phyloP scores from a whole-genome alignment of 768 basidiomycete species.

The Cyclocybe cylindracea region DNA sequence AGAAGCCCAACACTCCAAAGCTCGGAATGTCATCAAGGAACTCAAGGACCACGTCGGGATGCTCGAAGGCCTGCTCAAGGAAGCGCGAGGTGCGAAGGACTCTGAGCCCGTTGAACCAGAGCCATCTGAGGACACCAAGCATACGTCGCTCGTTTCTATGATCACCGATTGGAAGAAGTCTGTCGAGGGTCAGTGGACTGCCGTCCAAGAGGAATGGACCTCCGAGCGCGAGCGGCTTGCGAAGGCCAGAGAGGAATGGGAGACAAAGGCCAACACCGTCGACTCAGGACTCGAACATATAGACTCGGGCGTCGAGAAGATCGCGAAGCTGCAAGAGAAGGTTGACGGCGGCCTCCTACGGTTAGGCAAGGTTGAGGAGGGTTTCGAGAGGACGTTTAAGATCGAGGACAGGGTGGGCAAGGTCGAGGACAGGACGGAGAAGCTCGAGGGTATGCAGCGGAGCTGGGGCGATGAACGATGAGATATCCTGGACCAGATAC shows the following conservation, averaged over 20 bases:
- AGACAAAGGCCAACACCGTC: constrained; percentile 27
- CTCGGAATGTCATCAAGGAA: constrained; percentile 70
- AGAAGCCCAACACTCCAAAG: constrained; percentile 75
- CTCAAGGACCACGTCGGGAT: constrained; percentile 68
- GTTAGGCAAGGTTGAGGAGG: too few species aligned
- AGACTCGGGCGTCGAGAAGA: constrained; percentile 33
- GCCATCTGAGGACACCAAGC: not conserved
- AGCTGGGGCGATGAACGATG: not conserved
- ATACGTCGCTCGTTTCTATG: constrained; percentile 46
- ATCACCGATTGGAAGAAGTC: constrained; percentile 73
- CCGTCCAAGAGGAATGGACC: constrained; percentile 80
- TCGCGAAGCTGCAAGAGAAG: too few species aligned
- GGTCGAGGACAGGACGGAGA: not conserved
- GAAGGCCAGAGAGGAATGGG: constrained; percentile 82
- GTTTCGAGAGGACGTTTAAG: too few species aligned
- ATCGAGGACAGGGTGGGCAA: not conserved
- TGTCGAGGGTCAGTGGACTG: constrained; percentile 79
- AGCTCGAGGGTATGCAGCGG: not conserved
- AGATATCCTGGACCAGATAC: too few species aligned
- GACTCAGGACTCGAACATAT: constrained; percentile 3
- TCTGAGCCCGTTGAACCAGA: not conserved
- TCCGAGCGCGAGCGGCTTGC: constrained; percentile 76
- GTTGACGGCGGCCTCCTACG: too few species aligned
- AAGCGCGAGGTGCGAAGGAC: constrained; percentile 24
- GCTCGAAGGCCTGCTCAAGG: constrained; percentile 65